Conservation (phyloP, 768 basidiomycete species). For the Rhizopogon vesiculosus region DNA sequence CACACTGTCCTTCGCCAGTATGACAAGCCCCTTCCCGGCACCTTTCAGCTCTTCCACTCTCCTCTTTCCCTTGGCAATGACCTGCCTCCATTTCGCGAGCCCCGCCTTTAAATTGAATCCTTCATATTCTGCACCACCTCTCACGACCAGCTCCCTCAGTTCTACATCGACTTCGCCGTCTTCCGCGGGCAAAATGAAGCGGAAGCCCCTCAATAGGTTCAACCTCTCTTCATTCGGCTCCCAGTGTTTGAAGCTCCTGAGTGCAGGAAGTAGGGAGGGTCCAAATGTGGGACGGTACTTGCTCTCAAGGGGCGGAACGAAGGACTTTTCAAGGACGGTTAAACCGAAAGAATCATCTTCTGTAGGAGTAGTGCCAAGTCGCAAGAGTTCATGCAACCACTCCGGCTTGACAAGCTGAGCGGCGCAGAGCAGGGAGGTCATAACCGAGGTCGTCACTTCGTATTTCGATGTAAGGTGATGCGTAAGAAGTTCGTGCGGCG, state of each 20-base stretch:
- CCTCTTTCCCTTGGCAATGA: constrained; percentile 46
- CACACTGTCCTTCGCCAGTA: constrained; percentile 46
- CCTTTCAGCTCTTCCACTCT: constrained; percentile 30
- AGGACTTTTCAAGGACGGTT: constrained; percentile 44
- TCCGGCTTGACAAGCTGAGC: constrained; percentile 59
- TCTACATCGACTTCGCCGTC: constrained; percentile 43
- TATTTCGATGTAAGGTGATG: constrained; percentile 60
- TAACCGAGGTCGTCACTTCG: constrained; percentile 43
- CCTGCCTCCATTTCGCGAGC: constrained; percentile 43
- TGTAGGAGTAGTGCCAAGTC: constrained; percentile 37
- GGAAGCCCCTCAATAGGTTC: constrained; percentile 44
- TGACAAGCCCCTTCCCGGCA: constrained; percentile 41
- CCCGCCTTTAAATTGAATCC: constrained; percentile 51
- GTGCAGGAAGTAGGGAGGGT: constrained; percentile 38
- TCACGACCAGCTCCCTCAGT: constrained; percentile 47
- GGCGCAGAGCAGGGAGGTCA: constrained; percentile 54
- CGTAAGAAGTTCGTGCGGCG: constrained; percentile 43
- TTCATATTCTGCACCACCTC: constrained; percentile 61
- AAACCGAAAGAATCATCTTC: constrained; percentile 29
- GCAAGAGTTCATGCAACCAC: constrained; percentile 62
- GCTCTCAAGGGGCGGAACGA: constrained; percentile 42
- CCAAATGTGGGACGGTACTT: constrained; percentile 60
- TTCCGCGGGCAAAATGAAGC: constrained; percentile 61
- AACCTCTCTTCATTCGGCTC: constrained; percentile 62
- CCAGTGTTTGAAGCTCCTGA: constrained; percentile 57